Evolutionary conservation across 495 filamentous ascomycete genomes (phyloP).

Genomic region (Darksidea phi): DNA sequence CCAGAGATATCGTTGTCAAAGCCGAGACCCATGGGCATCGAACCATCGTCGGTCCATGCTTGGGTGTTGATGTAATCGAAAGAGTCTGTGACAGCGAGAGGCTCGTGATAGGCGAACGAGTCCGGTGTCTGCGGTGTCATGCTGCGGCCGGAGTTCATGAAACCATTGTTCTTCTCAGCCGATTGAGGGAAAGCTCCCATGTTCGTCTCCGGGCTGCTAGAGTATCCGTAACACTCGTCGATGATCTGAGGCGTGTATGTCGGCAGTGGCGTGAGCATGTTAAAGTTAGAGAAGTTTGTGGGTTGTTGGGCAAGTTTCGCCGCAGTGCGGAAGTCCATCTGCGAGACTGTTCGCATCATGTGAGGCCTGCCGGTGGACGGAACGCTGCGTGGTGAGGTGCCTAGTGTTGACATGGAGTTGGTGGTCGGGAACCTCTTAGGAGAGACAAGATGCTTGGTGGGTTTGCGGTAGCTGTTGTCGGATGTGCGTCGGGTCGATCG

Average conservation of each 20-base stretch:
- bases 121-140: slow-evolving; percentile 33
- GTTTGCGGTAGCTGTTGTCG: slow-evolving; percentile 31
- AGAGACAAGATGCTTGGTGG: slow-evolving; percentile 31
- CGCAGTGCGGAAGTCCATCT: slow-evolving; percentile 24
- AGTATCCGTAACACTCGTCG: slow-evolving; percentile 28
- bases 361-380: slow-evolving; percentile 15
- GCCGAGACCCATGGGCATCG: slow-evolving; percentile 29
- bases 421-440: slow-evolving; percentile 29
- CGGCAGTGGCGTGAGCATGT: slow-evolving; percentile 23
- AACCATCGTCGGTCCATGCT: slow-evolving; percentile 25
- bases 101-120: slow-evolving; percentile 23
- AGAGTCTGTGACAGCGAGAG: slow-evolving; percentile 17
- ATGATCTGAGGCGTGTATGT: slow-evolving; percentile 28
- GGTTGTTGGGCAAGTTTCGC: slow-evolving; percentile 24
- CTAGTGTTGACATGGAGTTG: slow-evolving; percentile 21
- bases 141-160: slow-evolving; percentile 16
- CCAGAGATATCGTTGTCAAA: slow-evolving; percentile 27
- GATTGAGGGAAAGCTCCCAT: slow-evolving; percentile 18
- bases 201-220: slow-evolving; percentile 26
- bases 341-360: slow-evolving; percentile 19
- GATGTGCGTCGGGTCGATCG: slow-evolving; percentile 36
- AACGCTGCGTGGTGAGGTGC: slow-evolving; percentile 31
- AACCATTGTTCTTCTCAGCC: slow-evolving; percentile 15
- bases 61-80: slow-evolving; percentile 28
- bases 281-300: slow-evolving; percentile 10